Evolutionary conservation across 495 filamentous ascomycete genomes (phyloP).

Genomic region (Podospora bellae-mahoneyi): DNA sequence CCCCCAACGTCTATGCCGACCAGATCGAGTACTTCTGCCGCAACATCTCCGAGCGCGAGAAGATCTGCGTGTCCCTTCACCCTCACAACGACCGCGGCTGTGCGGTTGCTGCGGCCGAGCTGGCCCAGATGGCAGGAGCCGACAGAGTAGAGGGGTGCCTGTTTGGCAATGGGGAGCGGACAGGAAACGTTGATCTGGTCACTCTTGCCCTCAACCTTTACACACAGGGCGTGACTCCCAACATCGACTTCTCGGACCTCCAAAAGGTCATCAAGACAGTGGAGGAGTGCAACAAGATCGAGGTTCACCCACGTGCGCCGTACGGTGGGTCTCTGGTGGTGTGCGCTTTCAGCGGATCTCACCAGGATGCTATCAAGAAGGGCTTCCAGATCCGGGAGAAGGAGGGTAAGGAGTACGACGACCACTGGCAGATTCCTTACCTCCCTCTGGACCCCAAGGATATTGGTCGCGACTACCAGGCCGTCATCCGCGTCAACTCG

Average conservation of each 20-base stretch:
- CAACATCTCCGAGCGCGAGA: slow-evolving; percentile 74
- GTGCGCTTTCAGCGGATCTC: slow-evolving; percentile 84
- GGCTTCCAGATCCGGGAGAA: slow-evolving; percentile 75
- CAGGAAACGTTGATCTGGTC: slow-evolving; percentile 94
- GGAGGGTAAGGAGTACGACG: slow-evolving; percentile 55
- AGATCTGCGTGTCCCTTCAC: slow-evolving; percentile 81
- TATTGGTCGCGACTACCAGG: slow-evolving; percentile 94
- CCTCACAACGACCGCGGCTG: slow-evolving; percentile 95
- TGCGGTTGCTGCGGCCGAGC: slow-evolving; percentile 76
- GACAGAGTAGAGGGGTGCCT: slow-evolving; percentile 92
- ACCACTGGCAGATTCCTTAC: slow-evolving; percentile 72
- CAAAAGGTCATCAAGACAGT: slow-evolving; percentile 84
- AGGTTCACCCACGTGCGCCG: slow-evolving; percentile 81
- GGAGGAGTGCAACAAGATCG: slow-evolving; percentile 91
- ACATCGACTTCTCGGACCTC: slow-evolving; percentile 90
- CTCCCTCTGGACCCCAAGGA: slow-evolving; percentile 90
- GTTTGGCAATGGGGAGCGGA: slow-evolving; percentile 94
- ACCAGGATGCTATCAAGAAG: slow-evolving; percentile 98
- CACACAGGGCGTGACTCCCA: slow-evolving; percentile 86
- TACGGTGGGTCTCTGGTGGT: slow-evolving; percentile 89
- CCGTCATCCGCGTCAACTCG: slow-evolving; percentile 95
- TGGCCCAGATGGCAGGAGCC: slow-evolving; percentile 97
- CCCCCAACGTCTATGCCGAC: slow-evolving; percentile 94
- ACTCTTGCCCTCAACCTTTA: slow-evolving; percentile 94
- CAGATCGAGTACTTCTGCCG: slow-evolving; percentile 95